These are phyloP conservation scores for Penicillium fimorum DNA, from an alignment of 495 filamentous ascomycete species.

Conservation along the genomic window DNA sequence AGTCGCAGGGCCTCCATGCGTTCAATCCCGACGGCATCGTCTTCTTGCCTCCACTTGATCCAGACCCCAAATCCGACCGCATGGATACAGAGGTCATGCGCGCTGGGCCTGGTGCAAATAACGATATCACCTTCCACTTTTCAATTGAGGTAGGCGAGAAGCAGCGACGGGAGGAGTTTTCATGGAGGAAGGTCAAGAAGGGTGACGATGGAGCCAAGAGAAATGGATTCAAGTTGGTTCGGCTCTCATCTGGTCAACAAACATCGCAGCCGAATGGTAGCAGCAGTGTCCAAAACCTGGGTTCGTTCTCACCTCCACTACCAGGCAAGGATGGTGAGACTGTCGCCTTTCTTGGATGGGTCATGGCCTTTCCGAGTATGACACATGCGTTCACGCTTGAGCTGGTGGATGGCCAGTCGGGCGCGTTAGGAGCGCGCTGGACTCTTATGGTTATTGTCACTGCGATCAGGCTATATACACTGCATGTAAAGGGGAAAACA, in stretches of 20 bases:
- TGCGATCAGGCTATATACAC: background rate
- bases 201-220: background rate
- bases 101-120: background rate
- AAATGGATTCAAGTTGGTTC: conserved; percentile 3
- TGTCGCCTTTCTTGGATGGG: conserved; percentile 10
- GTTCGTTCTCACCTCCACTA: background rate
- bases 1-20: background rate
- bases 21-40: background rate
- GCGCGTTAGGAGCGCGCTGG: background rate
- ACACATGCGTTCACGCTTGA: conserved; percentile 4
- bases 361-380: conserved; percentile 14
- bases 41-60: background rate
- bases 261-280: background rate
- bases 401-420: background rate
- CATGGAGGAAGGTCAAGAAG: conserved; percentile 2
- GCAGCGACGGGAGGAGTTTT: background rate
- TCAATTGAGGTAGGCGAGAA: background rate
- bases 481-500: background rate
- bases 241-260: background rate
- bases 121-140: background rate
- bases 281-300: background rate
- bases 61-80: background rate
- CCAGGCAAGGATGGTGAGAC: background rate
- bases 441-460: background rate
- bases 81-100: background rate